Evolutionary conservation across 2,329 filamentous ascomycete species (phyloP).

Genomic region (Pseudogymnoascus sp.): DNA sequence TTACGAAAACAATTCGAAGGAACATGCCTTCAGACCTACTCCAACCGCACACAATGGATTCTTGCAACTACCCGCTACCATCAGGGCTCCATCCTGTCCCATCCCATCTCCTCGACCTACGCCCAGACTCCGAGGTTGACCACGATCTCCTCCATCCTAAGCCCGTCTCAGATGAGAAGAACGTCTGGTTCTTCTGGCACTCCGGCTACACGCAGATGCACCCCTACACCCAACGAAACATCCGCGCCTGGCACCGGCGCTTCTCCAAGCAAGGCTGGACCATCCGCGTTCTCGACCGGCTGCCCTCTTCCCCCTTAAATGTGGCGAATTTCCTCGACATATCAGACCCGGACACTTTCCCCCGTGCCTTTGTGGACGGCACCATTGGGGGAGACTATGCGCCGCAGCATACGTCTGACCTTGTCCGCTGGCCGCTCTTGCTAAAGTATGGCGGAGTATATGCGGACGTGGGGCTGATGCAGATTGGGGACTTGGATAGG

Average conservation of each 20-base stretch:
- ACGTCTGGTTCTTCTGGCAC: constrained; percentile 55
- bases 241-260: constrained; percentile 48
- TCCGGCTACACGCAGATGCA: constrained; percentile 42
- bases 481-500: constrained; percentile 49
- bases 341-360: constrained; percentile 37
- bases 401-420: constrained; percentile 49
- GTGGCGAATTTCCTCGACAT: constrained; percentile 43
- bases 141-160: constrained; percentile 33
- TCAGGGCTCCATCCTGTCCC: constrained; percentile 37
- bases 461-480: constrained; percentile 49
- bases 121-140: constrained; percentile 41
- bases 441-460: constrained; percentile 51
- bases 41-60: constrained; percentile 17
- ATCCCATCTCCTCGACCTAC: constrained; percentile 35
- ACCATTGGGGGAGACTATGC: constrained; percentile 43
- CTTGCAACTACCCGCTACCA: constrained; percentile 29
- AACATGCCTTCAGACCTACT: constrained; percentile 4
- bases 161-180: constrained; percentile 40
- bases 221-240: constrained; percentile 44
- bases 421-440: constrained; percentile 51
- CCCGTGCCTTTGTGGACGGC: constrained; percentile 43
- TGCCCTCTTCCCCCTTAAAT: constrained; percentile 39
- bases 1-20: neutral
- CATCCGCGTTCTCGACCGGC: constrained; percentile 43
- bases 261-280: constrained; percentile 45